Evolutionary conservation across 2,329 filamentous ascomycete genomes (phyloP), one percentile per base, ranked within the genome.

Genomic region (Lachnellula hyalina): DNA sequence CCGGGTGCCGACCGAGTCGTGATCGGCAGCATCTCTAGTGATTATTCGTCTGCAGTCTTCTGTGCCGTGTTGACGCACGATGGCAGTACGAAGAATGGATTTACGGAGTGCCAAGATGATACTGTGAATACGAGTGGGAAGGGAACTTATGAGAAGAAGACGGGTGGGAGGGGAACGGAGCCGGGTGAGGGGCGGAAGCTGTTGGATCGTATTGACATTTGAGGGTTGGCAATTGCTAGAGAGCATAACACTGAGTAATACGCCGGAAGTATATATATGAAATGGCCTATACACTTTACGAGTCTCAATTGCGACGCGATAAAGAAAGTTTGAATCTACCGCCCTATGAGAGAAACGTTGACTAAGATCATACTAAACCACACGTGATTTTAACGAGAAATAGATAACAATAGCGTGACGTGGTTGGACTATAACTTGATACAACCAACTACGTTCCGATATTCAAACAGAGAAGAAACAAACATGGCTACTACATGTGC

Each of bases 1-100:
- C 68, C 68, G 1, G 68, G 68, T 4, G 62, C 67, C 2, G 69
- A 70, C 38, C 53, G 69, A 15, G 57, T 71, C n/a, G 63, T 64
- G 1, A 69, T 71, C 47, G 67, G 65, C 5, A 59, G 58, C 38
- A 68, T 69, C 35, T 57, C 58, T 5, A 60, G 58, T 0, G 67
- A 69, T 55, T 67, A 67, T 40, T 19, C 47, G 23, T 61, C 55
- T 41, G 67, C 66, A 0, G 54, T 67, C 7, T 70, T 66, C 54
- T 68, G 67, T 50, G 67, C 65, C 1, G 59, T 65, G 6, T 62
- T 70, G 25, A 68, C 65, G 15, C 67, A 70, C 55, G 61, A 67
- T 50, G 67, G 65, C 15, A 61, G 61, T 25, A 60, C 28, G 17
- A 63, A 62, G 41, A 65, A 69, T 56, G 65, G 63, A 9, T 69